phyloP scores from a whole-genome alignment of 495 filamentous ascomycete species.

The Wilcoxina mikolae region DNA sequence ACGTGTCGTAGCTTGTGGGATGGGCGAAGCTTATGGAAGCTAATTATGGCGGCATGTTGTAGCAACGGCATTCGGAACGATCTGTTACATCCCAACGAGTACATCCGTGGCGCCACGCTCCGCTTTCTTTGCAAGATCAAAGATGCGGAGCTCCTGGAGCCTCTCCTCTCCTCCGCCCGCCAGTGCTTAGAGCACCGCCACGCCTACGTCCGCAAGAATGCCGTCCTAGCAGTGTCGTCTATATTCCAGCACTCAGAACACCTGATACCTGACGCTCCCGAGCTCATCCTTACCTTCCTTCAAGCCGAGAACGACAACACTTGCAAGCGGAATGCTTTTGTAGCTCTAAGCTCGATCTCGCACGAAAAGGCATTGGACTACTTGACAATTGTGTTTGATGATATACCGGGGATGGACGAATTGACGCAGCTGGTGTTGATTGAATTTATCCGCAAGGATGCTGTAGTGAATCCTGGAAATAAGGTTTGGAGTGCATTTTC shows the following conservation, averaged over 20 bases:
- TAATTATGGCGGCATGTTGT: slow-evolving; percentile 7
- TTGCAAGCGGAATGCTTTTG: slow-evolving; percentile 96
- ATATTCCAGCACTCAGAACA: slow-evolving; percentile 84
- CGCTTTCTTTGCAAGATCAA: slow-evolving; percentile 94
- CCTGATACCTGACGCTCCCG: slow-evolving; percentile 89
- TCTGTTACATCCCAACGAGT: slow-evolving; percentile 94
- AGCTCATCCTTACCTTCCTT: slow-evolving; percentile 79
- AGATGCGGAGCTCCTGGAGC: slow-evolving; percentile 91
- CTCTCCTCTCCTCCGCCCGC: slow-evolving; percentile 78
- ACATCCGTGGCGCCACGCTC: slow-evolving; percentile 88
- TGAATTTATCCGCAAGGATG: slow-evolving; percentile 95
- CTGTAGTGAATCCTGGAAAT: slow-evolving; percentile 82
- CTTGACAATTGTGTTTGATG: slow-evolving; percentile 79
- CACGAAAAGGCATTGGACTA: slow-evolving; percentile 88
- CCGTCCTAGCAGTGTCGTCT: slow-evolving; percentile 83
- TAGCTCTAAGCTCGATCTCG: slow-evolving; percentile 75
- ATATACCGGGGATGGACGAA: slow-evolving; percentile 86
- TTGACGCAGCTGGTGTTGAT: slow-evolving; percentile 83
- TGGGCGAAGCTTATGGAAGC: neutral
- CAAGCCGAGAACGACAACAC: slow-evolving; percentile 85
- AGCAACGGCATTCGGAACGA: slow-evolving; percentile 98
- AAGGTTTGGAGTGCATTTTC: slow-evolving; percentile 44
- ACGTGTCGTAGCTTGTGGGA: slow-evolving; percentile 28
- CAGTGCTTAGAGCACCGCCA: slow-evolving; percentile 89
- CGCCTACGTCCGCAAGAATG: slow-evolving; percentile 95